Evolutionary conservation across 2,329 filamentous ascomycete species (phyloP), one percentile per base, ranked within the genome.

Genomic region (Fusarium nygamai): DNA sequence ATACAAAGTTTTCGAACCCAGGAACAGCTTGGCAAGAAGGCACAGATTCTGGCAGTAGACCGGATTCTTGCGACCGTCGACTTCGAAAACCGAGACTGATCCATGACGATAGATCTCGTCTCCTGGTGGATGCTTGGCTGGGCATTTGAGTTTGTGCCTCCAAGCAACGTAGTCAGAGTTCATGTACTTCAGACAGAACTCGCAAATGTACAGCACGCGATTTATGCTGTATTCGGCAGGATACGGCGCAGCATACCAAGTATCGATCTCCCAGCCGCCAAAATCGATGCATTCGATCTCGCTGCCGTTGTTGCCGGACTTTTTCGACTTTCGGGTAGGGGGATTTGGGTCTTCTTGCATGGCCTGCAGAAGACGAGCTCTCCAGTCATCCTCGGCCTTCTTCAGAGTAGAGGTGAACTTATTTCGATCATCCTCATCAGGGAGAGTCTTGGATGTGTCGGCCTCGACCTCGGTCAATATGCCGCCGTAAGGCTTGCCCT

Each of bases 201-300:
- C 97, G 87, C 96, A 99, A 73, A 99, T 98, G 83, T 98, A 98
- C n/a, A 99, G 89, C 43, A 98, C 93, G 36, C 94, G 92, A 81
- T 99, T 98, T 73, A 96, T 92, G 82, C 95, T 98, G 86, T 99
- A 99, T 83, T 99, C 96, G 81, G 98, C 96, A 0, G 96, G 96
- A 81, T 99, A 99, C 19, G 96, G 97, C 44, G 96, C 96, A 36
- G 96, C 96, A 84, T 99, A 98, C 95, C 96, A 98, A 7, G 96
- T 99, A 81, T 99, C 96, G 77, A 99, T 99, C 82, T 99, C 96
- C 88, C 93, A 97, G 59, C 95, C 94, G 51, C 96, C 96, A 84
- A 99, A 98, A 79, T 98, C 96, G 84, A 99, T 98, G 84, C 95
- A 98, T 82, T 98, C 97, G 81, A 99, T 98, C 84, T 98, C 96